Evolutionary conservation across 2,329 filamentous ascomycete species (phyloP).

Genomic region (Alternaria rosae): DNA sequence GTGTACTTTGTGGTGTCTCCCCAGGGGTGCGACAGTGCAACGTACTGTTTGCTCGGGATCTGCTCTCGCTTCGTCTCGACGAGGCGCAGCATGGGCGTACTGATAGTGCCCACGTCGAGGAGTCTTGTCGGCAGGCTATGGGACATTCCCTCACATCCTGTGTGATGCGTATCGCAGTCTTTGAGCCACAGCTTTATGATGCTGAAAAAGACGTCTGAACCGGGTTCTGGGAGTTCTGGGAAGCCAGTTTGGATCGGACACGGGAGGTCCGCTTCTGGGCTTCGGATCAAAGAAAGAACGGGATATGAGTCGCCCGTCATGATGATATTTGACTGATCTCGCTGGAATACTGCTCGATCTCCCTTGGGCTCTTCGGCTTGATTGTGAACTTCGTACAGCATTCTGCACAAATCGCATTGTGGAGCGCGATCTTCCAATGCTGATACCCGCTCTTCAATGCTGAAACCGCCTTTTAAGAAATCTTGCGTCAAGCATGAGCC

Average conservation of each 20-base stretch:
- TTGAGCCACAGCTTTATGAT: constrained; percentile 3
- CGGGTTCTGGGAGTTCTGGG: constrained; percentile 8
- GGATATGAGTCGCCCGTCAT: constrained; percentile 8
- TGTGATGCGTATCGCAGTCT: neutral
- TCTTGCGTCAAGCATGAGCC: constrained; percentile 2
- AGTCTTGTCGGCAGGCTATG: constrained; percentile 16
- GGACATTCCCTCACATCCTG: neutral
- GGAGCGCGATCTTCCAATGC: neutral
- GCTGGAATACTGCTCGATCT: neutral
- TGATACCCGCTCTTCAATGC: neutral
- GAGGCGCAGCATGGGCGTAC: constrained; percentile 1
- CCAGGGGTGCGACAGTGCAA: constrained; percentile 27
- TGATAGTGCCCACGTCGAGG: constrained; percentile 14
- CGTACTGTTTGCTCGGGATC: constrained; percentile 5
- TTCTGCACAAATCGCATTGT: constrained; percentile 16
- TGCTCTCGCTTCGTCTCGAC: constrained; percentile 1
- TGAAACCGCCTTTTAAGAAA: constrained; percentile 17
- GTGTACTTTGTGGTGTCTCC: constrained; percentile 10
- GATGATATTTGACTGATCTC: constrained; percentile 5
- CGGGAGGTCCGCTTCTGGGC: neutral
- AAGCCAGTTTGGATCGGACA: constrained; percentile 21
- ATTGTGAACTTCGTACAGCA: neutral
- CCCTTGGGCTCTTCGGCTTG: neutral
- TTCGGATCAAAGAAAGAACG: constrained; percentile 14
- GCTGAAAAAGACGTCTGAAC: constrained; percentile 3